Evolutionary conservation across 2,329 filamentous ascomycete species (phyloP), one percentile per base, ranked within the genome.

Genomic region (Chaetothyriales sp.): DNA sequence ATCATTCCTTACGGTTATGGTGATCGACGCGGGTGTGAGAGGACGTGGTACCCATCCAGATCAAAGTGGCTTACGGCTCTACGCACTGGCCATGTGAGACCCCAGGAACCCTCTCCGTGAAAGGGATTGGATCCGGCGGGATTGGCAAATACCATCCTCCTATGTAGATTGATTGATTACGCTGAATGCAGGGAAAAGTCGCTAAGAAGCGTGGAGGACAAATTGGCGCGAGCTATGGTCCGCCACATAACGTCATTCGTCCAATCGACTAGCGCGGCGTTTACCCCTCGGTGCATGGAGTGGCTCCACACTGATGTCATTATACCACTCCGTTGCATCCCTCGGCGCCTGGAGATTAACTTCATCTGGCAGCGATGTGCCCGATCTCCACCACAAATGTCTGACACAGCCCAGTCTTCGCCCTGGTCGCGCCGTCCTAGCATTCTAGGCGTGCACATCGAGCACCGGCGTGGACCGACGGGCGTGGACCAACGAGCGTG

Each of bases 1-100:
- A 15, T 18, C 28, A 44, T 50, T 50, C 37, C 15, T 49, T 45
- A 44, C 50, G 48, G 40, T 46, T 47, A 49, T n/a, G 46, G 48
- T 28, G 54, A 56, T 54, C 50, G 13, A 43, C 22, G 33, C 18
- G 43, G 15, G 22, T 25, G 22, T 25, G 22, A 25, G 22, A 25
- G 22, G 22, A 25, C 22, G 22, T 25, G 3, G 2, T 25, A 5
- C n/a, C 43, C 43, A n/a, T 25, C 22, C 10, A 40, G 33, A 40
- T 40, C 29, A 9, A 40, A 40, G 33, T 25, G 22, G 22, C 22
- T 25, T 25, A 6, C 22, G 22, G 3, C 22, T 25, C 3, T 6
- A 25, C 6, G 22, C 33, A 40, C 33, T 10, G 33, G 33, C 33
- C 33, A 40, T 40, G 33, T 40, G 33, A 40, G 33, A 15, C 33